Evolutionary conservation across 148 eudicot species (phyloP).

Genomic region (Arbutus unedo): DNA sequence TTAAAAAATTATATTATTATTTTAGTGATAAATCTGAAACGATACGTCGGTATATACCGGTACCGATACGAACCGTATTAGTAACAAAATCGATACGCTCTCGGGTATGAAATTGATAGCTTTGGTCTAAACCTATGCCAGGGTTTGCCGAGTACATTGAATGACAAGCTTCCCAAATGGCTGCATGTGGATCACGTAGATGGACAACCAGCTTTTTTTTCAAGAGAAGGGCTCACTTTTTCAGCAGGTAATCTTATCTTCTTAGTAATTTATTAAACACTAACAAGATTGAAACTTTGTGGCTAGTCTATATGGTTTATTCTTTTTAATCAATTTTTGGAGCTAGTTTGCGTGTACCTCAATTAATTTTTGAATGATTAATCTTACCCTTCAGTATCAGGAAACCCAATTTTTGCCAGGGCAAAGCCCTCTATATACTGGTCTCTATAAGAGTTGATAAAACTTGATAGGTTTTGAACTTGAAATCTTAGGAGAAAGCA

Average conservation of each 20-base stretch:
- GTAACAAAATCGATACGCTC: no score
- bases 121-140: neutral
- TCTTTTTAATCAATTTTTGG: neutral
- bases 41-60: no score
- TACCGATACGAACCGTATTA: no score
- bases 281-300: neutral
- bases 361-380: neutral
- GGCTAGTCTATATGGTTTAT: neutral
- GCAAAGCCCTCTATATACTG: no score
- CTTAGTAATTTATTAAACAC: neutral
- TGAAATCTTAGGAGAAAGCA: no score
- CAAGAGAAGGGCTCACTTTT: neutral
- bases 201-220: slow-evolving; percentile 5
- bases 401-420: no score
- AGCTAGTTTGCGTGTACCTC: neutral
- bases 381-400: no score
- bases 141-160: slow-evolving; percentile 8
- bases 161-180: neutral
- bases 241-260: neutral
- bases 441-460: no score
- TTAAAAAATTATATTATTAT: no score
- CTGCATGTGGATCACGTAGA: neutral
- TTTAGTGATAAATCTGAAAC: no score
- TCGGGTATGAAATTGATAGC: no score
- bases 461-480: no score